Conservation (phyloP, 352 stramenopile genomes). For the Phytopythium delawarense region DNA sequence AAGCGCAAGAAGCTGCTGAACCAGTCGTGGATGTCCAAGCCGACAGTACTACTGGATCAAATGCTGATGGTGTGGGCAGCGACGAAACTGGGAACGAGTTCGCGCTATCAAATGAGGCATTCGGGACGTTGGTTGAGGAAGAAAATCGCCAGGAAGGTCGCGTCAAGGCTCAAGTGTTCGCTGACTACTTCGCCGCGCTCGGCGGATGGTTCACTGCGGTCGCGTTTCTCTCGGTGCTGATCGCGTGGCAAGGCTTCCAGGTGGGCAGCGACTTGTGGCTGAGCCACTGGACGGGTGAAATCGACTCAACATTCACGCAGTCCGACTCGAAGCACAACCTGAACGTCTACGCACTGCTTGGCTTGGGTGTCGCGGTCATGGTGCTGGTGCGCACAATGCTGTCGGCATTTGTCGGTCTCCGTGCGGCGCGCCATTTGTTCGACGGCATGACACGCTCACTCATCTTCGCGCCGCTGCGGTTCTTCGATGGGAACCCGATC, state of each 20-base stretch:
- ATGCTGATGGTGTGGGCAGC: neutral
- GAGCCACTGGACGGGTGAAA: constrained; percentile 16
- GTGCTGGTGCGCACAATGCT: constrained; percentile 16
- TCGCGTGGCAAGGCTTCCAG: constrained; percentile 15
- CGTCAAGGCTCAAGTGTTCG: constrained; percentile 22
- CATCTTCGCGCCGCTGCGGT: constrained; percentile 74
- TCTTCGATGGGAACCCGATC: constrained; percentile 88
- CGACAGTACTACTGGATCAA: neutral
- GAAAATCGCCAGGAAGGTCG: constrained; percentile 19
- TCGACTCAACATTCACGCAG: neutral
- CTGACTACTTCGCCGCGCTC: constrained; percentile 20
- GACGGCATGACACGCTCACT: constrained; percentile 70
- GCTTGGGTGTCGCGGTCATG: constrained; percentile 17
- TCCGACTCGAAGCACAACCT: constrained; percentile 13
- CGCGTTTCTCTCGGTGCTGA: constrained; percentile 5
- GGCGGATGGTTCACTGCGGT: constrained; percentile 15
- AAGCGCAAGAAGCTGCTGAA: neutral
- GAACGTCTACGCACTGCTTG: constrained; percentile 17
- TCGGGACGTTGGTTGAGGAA: constrained; percentile 12
- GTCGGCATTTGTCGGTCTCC: constrained; percentile 22
- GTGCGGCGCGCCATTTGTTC: constrained; percentile 49
- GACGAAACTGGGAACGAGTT: neutral
- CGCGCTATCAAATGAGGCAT: neutral
- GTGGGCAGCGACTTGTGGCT: constrained; percentile 20
- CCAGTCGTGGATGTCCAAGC: neutral